phyloP scores from a whole-genome alignment of 169 alveolate genomes.

The Plasmodium gonderi region DNA sequence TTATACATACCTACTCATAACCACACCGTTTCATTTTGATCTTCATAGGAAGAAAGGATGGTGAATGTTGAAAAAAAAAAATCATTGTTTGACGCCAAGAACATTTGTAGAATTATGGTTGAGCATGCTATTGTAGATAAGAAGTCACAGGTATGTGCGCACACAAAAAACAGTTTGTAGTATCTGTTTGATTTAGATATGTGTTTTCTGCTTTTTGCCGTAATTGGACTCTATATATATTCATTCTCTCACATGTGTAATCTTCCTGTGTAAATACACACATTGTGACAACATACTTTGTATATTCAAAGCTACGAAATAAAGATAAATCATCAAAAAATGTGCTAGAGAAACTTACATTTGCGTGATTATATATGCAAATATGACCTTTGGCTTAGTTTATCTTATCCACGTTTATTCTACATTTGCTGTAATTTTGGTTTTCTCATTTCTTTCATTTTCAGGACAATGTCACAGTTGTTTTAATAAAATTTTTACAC shows the following conservation, averaged over 20 bases:
- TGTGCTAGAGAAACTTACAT: neutral
- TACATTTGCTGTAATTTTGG: neutral
- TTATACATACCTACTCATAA: neutral
- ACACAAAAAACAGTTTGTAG: neutral
- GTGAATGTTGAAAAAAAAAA: constrained; percentile 75
- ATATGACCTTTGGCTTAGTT: neutral
- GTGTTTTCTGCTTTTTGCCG: neutral
- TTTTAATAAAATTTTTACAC: constrained; percentile 70
- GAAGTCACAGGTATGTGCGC: constrained; percentile 80
- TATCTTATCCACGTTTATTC: neutral
- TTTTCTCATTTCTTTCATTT: neutral
- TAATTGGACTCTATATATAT: neutral
- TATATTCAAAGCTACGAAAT: neutral
- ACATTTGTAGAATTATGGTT: constrained; percentile 84
- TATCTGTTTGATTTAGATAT: neutral
- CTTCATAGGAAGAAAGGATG: constrained; percentile 78
- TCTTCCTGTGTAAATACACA: neutral
- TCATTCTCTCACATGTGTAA: neutral
- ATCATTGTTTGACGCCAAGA: constrained; percentile 64
- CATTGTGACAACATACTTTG: neutral
- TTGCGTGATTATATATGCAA: neutral
- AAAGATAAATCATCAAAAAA: neutral
- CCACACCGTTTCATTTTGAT: neutral
- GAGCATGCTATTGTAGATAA: constrained; percentile 81
- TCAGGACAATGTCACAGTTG: constrained; percentile 61